These are phyloP conservation scores for Diaporthe batatas DNA, from an alignment of 2,329 filamentous ascomycete species.

Conservation along the genomic window DNA sequence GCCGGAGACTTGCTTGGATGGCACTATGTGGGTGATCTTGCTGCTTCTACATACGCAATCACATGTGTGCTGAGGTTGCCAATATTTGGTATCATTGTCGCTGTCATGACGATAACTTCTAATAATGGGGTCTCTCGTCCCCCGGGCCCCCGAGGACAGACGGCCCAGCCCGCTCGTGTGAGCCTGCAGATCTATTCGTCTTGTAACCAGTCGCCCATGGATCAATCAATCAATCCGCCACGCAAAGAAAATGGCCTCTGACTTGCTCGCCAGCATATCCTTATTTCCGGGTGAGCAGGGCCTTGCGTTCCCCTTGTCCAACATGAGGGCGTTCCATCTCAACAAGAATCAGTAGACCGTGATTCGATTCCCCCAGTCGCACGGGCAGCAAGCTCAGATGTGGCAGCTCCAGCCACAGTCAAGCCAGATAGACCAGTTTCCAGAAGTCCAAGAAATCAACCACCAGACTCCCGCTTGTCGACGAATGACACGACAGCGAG, in stretches of 20 bases:
- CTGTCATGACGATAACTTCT: background rate
- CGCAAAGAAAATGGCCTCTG: background rate
- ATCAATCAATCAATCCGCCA: no score
- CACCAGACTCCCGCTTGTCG: background rate
- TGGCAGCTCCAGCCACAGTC: background rate
- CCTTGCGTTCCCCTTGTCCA: background rate
- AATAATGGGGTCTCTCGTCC: no score
- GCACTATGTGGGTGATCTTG: background rate
- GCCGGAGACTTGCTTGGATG: background rate
- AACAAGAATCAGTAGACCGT: background rate
- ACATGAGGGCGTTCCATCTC: background rate
- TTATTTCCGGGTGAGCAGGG: background rate
- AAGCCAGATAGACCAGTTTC: no score
- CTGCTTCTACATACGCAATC: background rate
- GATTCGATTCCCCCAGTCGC: background rate
- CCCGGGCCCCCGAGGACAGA: no score
- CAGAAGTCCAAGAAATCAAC: background rate
- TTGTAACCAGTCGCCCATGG: background rate
- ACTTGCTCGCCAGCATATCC: background rate
- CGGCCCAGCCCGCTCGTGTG: background rate
- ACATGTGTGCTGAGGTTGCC: no score
- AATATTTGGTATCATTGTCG: background rate
- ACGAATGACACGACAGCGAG: background rate
- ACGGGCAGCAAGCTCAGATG: background rate
- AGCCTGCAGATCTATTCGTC: background rate